Conservation (phyloP, 2,329 filamentous ascomycete genomes). For the Cladosporium sp. region DNA sequence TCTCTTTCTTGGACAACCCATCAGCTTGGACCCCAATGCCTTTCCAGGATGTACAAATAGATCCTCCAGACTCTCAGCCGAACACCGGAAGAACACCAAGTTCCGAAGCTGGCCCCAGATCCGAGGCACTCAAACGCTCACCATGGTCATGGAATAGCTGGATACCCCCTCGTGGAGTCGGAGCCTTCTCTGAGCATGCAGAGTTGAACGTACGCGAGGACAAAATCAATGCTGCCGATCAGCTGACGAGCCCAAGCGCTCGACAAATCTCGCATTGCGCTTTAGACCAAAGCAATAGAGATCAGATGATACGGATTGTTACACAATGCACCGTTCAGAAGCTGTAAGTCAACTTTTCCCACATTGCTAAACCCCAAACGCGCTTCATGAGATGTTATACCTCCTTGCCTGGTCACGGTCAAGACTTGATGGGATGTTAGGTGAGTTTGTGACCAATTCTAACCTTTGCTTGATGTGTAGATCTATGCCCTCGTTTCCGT, state of each 20-base stretch:
- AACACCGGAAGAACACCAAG: constrained; percentile 11
- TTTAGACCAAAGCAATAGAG: constrained; percentile 28
- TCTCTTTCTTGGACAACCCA: constrained; percentile 29
- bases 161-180: constrained; percentile 30
- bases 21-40: constrained; percentile 14
- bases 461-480: constrained; percentile 6
- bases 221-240: constrained; percentile 27
- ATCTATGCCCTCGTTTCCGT: constrained; percentile 62
- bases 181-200: constrained; percentile 29
- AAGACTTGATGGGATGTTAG: not conserved
- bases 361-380: not conserved
- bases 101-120: constrained; percentile 24
- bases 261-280: constrained; percentile 27
- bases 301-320: constrained; percentile 33
- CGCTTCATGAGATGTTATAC: not conserved
- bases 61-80: not conserved
- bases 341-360: not conserved
- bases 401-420: not conserved
- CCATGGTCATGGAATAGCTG: constrained; percentile 35
- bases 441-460: not conserved
- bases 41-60: not conserved
- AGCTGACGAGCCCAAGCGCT: constrained; percentile 30
- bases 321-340: constrained; percentile 26
- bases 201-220: constrained; percentile 31
- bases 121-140: constrained; percentile 30